These are phyloP conservation scores for Mycena olivaceomarginata DNA, from an alignment of 768 basidiomycete genomes.

Conservation along the genomic window DNA sequence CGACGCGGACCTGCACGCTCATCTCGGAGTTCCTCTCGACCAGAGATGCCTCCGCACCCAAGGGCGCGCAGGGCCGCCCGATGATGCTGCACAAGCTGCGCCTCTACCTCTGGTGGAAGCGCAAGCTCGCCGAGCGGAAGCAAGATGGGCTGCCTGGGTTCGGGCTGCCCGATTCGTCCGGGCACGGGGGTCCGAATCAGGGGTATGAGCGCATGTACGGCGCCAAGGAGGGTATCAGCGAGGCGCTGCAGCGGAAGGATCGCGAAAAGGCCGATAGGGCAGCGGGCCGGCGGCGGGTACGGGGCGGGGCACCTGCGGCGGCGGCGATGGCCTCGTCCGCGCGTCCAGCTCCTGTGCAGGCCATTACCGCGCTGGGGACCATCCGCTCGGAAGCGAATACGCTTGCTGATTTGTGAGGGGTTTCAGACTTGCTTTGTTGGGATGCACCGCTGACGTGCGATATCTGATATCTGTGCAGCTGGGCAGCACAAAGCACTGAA, in stretches of 20 bases:
- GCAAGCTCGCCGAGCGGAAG: constrained; percentile 64
- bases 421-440: not conserved
- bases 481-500: constrained; percentile 56
- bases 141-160: constrained; percentile 55
- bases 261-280: constrained; percentile 74
- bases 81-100: constrained; percentile 90
- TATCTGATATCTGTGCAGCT: constrained; percentile 46
- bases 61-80: constrained; percentile 77
- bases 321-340: constrained; percentile 42
- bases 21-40: constrained; percentile 87
- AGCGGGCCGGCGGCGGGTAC: constrained; percentile 81
- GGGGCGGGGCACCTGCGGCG: constrained; percentile 79
- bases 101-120: constrained; percentile 90
- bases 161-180: constrained; percentile 47
- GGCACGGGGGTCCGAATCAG: constrained; percentile 44
- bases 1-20: constrained; percentile 82
- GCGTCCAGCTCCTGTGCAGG: constrained; percentile 31
- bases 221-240: constrained; percentile 70
- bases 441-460: not conserved
- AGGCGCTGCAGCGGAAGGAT: constrained; percentile 88
- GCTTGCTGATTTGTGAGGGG: constrained; percentile 76
- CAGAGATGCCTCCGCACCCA: constrained; percentile 74
- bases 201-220: constrained; percentile 51
- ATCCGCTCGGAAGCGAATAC: constrained; percentile 69
- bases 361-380: constrained; percentile 52